Base-by-base conservation (phyloP, 2,329 filamentous ascomycete species). In the Sporothrix pseudoabietina region DNA sequence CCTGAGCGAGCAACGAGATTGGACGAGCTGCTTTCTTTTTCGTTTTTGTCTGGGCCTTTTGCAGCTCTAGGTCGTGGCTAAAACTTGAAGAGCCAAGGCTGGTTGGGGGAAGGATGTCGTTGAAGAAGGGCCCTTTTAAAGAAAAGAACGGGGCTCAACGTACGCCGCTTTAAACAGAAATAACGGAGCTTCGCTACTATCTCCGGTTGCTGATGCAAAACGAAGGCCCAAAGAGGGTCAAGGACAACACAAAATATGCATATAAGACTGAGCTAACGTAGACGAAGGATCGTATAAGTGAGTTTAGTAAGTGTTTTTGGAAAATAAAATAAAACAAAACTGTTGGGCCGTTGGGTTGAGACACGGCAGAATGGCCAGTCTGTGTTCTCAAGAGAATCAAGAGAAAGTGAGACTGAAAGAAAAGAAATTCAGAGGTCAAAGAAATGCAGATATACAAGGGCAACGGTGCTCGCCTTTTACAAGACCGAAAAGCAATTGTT, bases 1-100 rank as follows among this genome's bases (percentile, higher is more conserved):
- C 44, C 30, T 5, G 65, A 54, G 47, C 65, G 47, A 69, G 65
- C 65, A 35, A 69, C 8, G 7, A 52, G 65, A 69, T 54, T 69
- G 65, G 65, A 66, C 39, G 8, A 44, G 61, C n/a, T 41, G 35
- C 39, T 44, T 6, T 44, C 10, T 16, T 19, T 35, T 59, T 59
- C 30, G 30, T 35, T 39, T 59, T 41, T 35, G 7, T 32, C 14
- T 22, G 32, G 57, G 3, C 32, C 57, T 41, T 39, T 22, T 61
- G 57, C 32, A 19, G 57, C 32, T 41, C 32, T 47, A 65, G 22
- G 61, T 26, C 39, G 39, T 66, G 39, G n/a, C 61, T 30, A 47
- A 39, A 47, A 30, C 61, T 44, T 10, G 22, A 65, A 26, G 0
- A 12, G 35, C n/a, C 35, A 14, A 16, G 32, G n/a, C 39, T 47